Conservation (phyloP, 257 asterid species). For the Anisodus acutangulus region DNA sequence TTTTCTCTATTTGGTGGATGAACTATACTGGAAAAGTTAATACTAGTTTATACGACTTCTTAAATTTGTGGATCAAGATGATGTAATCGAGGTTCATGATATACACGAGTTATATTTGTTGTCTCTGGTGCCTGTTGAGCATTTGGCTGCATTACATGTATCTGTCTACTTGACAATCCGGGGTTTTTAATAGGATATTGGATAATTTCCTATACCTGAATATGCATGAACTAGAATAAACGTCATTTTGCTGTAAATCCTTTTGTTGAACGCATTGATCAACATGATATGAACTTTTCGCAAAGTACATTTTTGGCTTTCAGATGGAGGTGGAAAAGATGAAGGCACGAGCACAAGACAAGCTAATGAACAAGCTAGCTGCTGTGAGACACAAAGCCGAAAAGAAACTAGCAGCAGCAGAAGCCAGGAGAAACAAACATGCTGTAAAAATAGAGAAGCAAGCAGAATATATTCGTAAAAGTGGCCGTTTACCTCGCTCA, state of each 20-base stretch:
- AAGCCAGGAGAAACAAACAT: slow-evolving; percentile 36
- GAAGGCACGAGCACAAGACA: slow-evolving; percentile 43
- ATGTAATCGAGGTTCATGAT: neutral
- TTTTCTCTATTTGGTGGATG: neutral
- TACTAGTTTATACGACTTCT: neutral
- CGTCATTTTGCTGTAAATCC: neutral
- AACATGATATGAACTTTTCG: neutral
- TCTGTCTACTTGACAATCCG: neutral
- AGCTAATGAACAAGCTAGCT: slow-evolving; percentile 47
- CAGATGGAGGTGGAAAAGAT: slow-evolving; percentile 50
- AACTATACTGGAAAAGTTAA: neutral
- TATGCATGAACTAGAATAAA: neutral
- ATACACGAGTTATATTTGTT: neutral
- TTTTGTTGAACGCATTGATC: neutral
- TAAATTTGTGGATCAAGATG: neutral
- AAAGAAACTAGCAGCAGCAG: slow-evolving; percentile 38
- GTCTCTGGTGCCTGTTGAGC: neutral
- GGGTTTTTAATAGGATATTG: neutral
- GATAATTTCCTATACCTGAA: neutral
- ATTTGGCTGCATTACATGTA: neutral
- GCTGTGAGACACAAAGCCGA: slow-evolving; percentile 45
- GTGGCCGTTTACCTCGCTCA: slow-evolving; percentile 43
- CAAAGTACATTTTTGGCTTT: neutral
- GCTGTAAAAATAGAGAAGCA: slow-evolving; percentile 42
- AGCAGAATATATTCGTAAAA: slow-evolving; percentile 47